Evolutionary conservation across 768 basidiomycete species (phyloP).

Genomic region (Paxillus ammoniavirescens): DNA sequence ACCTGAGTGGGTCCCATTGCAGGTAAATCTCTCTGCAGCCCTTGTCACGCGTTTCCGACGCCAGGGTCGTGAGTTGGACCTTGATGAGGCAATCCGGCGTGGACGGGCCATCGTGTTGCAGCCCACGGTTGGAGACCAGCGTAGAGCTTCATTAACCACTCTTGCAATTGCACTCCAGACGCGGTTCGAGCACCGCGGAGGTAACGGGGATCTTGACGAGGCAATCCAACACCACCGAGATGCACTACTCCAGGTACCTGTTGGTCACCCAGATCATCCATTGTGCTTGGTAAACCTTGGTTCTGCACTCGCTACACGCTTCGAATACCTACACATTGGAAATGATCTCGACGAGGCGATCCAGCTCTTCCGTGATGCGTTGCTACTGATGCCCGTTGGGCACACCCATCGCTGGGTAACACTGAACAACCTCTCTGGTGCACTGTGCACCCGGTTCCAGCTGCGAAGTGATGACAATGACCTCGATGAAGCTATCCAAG

Average conservation of each 20-base stretch:
- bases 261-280: too few species aligned
- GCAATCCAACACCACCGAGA: conserved; percentile 5
- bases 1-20: background rate
- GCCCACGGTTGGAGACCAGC: background rate
- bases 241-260: too few species aligned
- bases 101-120: background rate
- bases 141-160: conserved; percentile 7
- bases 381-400: conserved; percentile 4
- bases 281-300: conserved; percentile 7
- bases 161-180: conserved; percentile 12
- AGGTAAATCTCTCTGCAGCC: background rate
- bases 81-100: background rate
- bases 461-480: conserved; percentile 1
- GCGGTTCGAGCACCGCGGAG: background rate
- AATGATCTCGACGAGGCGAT: conserved; percentile 14
- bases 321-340: conserved; percentile 1
- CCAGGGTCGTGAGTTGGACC: background rate
- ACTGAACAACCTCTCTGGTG: conserved; percentile 14
- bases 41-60: background rate
- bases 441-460: background rate
- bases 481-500: conserved; percentile 1
- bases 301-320: conserved; percentile 3
- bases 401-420: conserved; percentile 10
- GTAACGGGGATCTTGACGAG: conserved; percentile 12
- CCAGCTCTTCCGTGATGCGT: conserved; percentile 1